Evolutionary conservation across 2,329 filamentous ascomycete genomes (phyloP), one percentile per base, ranked within the genome.

Genomic region (Dactylellina leptospora): DNA sequence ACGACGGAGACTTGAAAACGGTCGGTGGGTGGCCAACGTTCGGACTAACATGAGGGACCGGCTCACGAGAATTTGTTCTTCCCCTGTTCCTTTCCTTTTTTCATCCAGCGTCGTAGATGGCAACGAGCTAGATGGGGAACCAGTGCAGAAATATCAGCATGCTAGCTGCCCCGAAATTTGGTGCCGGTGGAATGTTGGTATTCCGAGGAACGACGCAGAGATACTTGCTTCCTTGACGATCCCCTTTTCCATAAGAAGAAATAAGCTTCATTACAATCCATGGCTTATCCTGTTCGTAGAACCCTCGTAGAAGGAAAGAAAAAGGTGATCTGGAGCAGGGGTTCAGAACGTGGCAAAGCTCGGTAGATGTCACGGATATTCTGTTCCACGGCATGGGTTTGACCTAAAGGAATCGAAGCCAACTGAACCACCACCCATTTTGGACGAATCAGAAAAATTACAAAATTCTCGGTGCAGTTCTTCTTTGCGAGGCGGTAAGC

Each of bases 331-430:
- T 40, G 44, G 54, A 42, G 38, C 62, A 68, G 54, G 62, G 62
- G 56, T 68, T 36, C 54, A 42, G 10, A 68, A 68, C 62, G 62
- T 68, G 62, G 62, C 62, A 68, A n/a, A 68, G 48, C 45, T 59
- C 13, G 45, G 53, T 59, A 42, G 44, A 51, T 58, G 62, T 44
- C 44, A 60, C 47, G 54, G 54, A 63, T 54, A 63, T 30, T 18
- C 36, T 28, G 53, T 59, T 68, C 53, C 62, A 59, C 51, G 3
- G 23, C 61, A 56, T 53, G 28, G 51, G 51, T 50, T 18, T 47
- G 18, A 3, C 4, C 22, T 45, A 11, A 18, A 9, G 18, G n/a
- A 22, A 45, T 42, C n/a, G 28, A 11, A 33, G 6, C 36, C 36
- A n/a, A 40, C 11, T n/a, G 18, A 40, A 11, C 13, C n/a, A 36